Evolutionary conservation across 306 rosid species (phyloP).

Genomic region (Neltuma alba): DNA sequence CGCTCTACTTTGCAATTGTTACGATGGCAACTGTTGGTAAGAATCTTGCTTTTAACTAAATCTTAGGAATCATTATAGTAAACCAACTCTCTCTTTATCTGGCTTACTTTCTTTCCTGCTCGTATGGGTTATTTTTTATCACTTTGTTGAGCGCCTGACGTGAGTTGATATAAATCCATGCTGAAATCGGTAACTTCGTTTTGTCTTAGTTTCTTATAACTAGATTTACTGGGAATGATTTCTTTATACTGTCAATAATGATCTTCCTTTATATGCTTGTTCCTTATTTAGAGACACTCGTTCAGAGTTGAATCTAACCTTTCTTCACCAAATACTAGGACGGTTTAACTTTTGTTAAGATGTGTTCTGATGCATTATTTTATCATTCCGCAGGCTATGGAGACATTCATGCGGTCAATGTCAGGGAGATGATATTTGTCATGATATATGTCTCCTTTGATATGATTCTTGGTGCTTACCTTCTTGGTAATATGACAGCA

Average conservation of each 20-base stretch:
- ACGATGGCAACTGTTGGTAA: slow-evolving; percentile 77
- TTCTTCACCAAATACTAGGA: not conserved
- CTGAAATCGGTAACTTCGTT: too few species aligned
- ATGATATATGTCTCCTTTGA: slow-evolving; percentile 74
- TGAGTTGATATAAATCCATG: not conserved
- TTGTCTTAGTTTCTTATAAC: too few species aligned
- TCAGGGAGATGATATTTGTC: slow-evolving; percentile 76
- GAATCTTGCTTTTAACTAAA: slow-evolving; percentile 17
- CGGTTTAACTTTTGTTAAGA: not conserved
- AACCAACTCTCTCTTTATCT: not conserved
- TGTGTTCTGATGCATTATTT: not conserved
- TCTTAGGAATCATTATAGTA: not conserved
- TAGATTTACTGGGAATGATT: too few species aligned
- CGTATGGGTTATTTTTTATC: not conserved
- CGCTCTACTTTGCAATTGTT: slow-evolving; percentile 71
- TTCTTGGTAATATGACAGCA: slow-evolving; percentile 71
- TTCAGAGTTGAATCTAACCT: not conserved
- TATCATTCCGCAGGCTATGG: slow-evolving; percentile 57
- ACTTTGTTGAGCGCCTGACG: not conserved
- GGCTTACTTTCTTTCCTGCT: not conserved
- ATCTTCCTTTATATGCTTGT: not conserved
- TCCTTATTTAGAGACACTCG: not conserved
- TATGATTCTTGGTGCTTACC: slow-evolving; percentile 75
- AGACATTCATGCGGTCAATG: slow-evolving; percentile 69
- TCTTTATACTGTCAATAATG: not conserved